Evolutionary conservation across 2,329 filamentous ascomycete species (phyloP).

Genomic region (Sordariomycetes sp.): DNA sequence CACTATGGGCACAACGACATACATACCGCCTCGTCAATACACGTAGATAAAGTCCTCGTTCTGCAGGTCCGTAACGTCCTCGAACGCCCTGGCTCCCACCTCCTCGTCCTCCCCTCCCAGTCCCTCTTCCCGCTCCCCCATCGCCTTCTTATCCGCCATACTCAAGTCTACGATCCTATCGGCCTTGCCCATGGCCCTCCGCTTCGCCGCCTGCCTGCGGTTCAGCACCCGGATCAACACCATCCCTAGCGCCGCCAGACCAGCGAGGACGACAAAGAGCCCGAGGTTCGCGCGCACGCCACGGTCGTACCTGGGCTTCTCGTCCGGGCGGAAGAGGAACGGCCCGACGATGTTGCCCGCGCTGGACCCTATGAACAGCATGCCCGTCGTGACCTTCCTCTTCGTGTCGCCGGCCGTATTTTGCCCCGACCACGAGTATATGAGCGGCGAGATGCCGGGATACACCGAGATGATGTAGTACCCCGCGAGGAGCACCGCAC

Average conservation of each 20-base stretch:
- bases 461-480: conserved; percentile 56
- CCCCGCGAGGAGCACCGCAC: conserved; percentile 37
- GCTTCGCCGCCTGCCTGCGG: conserved; percentile 35
- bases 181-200: conserved; percentile 46
- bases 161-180: conserved; percentile 44
- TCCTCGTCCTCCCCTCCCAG: conserved; percentile 10
- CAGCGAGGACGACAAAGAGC: conserved; percentile 39
- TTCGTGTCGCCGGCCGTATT: conserved; percentile 59
- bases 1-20: too few species aligned
- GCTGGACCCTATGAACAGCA: conserved; percentile 48
- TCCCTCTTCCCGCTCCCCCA: conserved; percentile 14
- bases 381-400: conserved; percentile 48
- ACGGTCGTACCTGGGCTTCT: conserved; percentile 44
- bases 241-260: conserved; percentile 37
- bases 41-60: conserved; percentile 3
- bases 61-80: conserved; percentile 35
- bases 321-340: conserved; percentile 41
- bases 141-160: conserved; percentile 30
- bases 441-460: conserved; percentile 51
- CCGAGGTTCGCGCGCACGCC: conserved; percentile 42
- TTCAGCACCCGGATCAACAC: conserved; percentile 42
- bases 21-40: too few species aligned
- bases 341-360: conserved; percentile 57
- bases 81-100: conserved; percentile 24
- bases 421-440: conserved; percentile 55